These are phyloP conservation scores for Sordaria brevicollis DNA, from an alignment of 495 filamentous ascomycete genomes.

Conservation along the genomic window DNA sequence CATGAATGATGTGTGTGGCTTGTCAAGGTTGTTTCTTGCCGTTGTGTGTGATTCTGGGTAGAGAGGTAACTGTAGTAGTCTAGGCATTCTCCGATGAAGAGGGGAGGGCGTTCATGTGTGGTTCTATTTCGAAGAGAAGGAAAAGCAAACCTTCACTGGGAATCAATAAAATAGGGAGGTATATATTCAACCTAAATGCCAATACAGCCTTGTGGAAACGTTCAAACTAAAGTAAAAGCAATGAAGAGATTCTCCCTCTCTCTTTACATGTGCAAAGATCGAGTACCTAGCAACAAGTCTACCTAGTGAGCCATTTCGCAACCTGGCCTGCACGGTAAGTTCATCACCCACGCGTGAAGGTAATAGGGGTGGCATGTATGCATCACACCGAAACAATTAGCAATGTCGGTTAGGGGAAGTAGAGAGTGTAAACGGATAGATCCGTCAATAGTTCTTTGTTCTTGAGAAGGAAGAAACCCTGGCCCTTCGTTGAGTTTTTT, in stretches of 20 bases:
- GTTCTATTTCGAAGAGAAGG: background rate
- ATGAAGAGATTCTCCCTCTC: background rate
- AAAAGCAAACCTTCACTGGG: background rate
- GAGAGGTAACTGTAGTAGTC: background rate
- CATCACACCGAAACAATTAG: background rate
- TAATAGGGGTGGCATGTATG: background rate
- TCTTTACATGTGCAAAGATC: background rate
- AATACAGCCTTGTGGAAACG: background rate
- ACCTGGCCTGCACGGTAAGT: too few species aligned
- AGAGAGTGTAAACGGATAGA: background rate
- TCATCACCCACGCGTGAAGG: background rate
- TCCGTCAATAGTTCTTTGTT: background rate
- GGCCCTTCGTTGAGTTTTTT: background rate
- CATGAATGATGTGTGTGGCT: conserved; percentile 27
- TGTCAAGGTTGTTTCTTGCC: background rate
- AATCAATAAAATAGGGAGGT: background rate
- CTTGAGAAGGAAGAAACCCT: background rate
- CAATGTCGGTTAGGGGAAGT: background rate
- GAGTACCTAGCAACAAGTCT: too few species aligned
- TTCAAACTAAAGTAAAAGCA: background rate
- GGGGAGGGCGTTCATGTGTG: background rate
- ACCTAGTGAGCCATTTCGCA: too few species aligned
- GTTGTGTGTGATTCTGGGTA: background rate
- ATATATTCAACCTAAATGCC: background rate
- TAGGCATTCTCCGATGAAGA: background rate